A percentile compares a stretch with the other conserved stretches of the same genome.
Conservation (phyloP, 2,329 filamentous ascomycete species). For the Pseudogymnoascus sp. region DNA sequence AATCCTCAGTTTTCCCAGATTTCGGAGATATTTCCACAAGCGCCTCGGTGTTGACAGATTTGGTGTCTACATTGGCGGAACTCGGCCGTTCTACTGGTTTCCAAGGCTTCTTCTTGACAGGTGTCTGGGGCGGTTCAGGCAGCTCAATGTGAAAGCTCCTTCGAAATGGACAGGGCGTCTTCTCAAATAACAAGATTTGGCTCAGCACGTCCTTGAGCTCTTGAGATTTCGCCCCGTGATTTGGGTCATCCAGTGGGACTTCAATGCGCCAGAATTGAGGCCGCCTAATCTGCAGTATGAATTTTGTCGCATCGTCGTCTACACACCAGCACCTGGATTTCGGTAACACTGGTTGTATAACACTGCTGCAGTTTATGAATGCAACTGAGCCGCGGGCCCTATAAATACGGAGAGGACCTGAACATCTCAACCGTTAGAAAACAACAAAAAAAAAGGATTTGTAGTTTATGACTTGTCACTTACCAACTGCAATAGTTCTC, state of each 20-base stretch:
- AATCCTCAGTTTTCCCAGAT: neutral
- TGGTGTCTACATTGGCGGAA: neutral
- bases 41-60: neutral
- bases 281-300: conserved; percentile 76
- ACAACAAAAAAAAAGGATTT: neutral
- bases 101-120: conserved; percentile 62
- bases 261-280: conserved; percentile 90
- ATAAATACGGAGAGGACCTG: conserved; percentile 74
- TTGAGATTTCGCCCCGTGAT: conserved; percentile 57
- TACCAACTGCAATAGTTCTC: conserved; percentile 72
- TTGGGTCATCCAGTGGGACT: conserved; percentile 57
- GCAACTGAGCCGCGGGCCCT: conserved; percentile 78
- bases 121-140: conserved; percentile 59
- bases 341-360: conserved; percentile 77
- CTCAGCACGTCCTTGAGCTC: conserved; percentile 63
- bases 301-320: conserved; percentile 69
- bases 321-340: conserved; percentile 94
- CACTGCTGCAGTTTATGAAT: conserved; percentile 77
- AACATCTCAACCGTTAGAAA: neutral
- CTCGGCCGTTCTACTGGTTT: conserved; percentile 50
- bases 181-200: conserved; percentile 75
- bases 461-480: conserved; percentile 21
- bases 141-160: conserved; percentile 68
- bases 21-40: neutral
- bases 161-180: conserved; percentile 79